Conservation (phyloP, 2,329 filamentous ascomycete species). For the Falciphora oryzae region DNA sequence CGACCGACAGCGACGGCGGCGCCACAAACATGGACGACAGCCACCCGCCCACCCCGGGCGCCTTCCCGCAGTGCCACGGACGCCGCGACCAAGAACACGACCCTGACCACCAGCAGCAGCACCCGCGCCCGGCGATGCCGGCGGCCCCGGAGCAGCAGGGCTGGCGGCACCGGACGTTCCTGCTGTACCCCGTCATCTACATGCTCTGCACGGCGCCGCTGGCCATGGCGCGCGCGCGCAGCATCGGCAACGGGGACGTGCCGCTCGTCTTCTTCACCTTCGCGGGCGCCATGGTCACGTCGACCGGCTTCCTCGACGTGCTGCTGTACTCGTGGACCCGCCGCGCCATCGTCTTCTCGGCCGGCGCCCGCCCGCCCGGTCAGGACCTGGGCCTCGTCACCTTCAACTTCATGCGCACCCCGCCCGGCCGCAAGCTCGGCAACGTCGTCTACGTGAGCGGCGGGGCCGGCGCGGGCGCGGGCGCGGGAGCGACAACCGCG, state of each 20-base stretch:
- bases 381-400: slow-evolving; percentile 45
- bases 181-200: slow-evolving; percentile 65
- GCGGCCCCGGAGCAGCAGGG: neutral
- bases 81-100: slow-evolving; percentile 17
- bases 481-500: slow-evolving; percentile 28
- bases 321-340: slow-evolving; percentile 47
- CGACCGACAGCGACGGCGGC: slow-evolving; percentile 1
- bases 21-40: slow-evolving; percentile 1
- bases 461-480: slow-evolving; percentile 9
- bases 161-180: slow-evolving; percentile 31
- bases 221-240: slow-evolving; percentile 56
- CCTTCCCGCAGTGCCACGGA: slow-evolving; percentile 1
- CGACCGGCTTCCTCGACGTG: slow-evolving; percentile 51
- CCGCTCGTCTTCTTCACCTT: slow-evolving; percentile 52
- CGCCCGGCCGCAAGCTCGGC: slow-evolving; percentile 30
- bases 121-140: neutral
- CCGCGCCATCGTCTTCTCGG: slow-evolving; percentile 44
- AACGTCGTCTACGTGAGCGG: slow-evolving; percentile 33
- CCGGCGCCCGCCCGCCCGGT: slow-evolving; percentile 29
- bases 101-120: slow-evolving; percentile 18
- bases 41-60: neutral
- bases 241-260: slow-evolving; percentile 42
- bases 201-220: slow-evolving; percentile 63
- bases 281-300: slow-evolving; percentile 52
- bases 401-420: slow-evolving; percentile 43